Evolutionary conservation across 2,329 filamentous ascomycete species (phyloP), one percentile per base, ranked within the genome.

Genomic region (Diplodia seriata): DNA sequence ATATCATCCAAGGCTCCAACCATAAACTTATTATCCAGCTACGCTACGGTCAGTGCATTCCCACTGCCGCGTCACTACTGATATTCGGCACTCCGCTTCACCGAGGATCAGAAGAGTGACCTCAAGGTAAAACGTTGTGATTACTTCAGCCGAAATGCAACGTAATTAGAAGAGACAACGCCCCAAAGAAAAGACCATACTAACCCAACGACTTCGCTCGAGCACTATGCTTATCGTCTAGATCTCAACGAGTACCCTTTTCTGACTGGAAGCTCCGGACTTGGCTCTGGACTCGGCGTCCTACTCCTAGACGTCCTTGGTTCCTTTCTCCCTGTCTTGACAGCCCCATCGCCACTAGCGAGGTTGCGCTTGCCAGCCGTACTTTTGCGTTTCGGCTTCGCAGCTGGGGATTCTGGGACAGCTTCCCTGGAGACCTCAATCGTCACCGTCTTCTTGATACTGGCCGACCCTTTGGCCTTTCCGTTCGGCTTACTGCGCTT

Each of bases 401-500:
- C 38, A 29, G 14, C 0, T 12, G 43, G 23, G 23, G 50, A 2
- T 11, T 50, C 29, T 8, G 50, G 6, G 4, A 14, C 26, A 20
- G 62, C 20, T n/a, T 65, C 36, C 6, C 9, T 20, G 4, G 18
- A 4, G 12, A 49, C 40, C 14, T 55, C 40, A 15, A 55, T 11
- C 20, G 23, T 56, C 20, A 55, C 63, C 33, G 63, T 56, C 47
- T 66, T 66, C 63, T 55, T 49, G 50, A 49, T 43, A 14, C 63
- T 40, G 1, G 50, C 23, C 20, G n/a, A 15, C 33, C 7, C 33
- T 8, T 36, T 23, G 18, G 26, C 18, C 20, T 56, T 38, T 23
- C 11, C 20, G 3, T 20, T 62, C 23, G 7, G 7, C 8, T 49
- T 49, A 9, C 31, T 49, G 9, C 6, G 31, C n/a, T 15, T 26